Base-by-base conservation (phyloP, 1,284 basidiomycete species). In the Salmacisia buchloeana region DNA sequence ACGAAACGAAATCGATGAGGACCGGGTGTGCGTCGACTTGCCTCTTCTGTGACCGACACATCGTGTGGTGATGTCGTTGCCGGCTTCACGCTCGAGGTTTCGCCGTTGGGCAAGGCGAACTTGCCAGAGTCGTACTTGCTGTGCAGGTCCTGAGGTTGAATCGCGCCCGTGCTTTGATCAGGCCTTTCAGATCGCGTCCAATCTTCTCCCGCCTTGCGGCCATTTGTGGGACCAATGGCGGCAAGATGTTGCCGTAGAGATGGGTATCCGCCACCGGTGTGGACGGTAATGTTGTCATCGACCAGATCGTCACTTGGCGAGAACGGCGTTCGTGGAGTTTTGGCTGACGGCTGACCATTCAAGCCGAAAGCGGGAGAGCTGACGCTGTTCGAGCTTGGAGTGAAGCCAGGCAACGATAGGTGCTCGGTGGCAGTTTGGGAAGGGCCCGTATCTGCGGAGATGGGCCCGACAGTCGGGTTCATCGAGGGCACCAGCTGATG, bases 401-500 rank as follows among this genome's bases (percentile, higher is more conserved):
- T 76, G 60, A 75, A 76, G 31, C 70, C 74, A 1, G 74, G 74
- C 34, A 76, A 45, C 0, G 74, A 76, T 1, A 73, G 71, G 2
- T 69, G 73, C 54, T 76, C 74, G n/a, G 66, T 54, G 3, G 27
- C 49, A 13, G 29, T 54, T n/a, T 54, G 49, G 34, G 49, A 54
- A 7, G 49, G 49, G 6, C 49, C 49, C 6, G 49, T 54, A n/a
- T 54, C 49, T 6, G 29, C 27, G 27, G 49, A 54, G 49, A 54
- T 33, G 13, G 49, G 49, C 27, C 29, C 25, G 49, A 15, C 15
- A 7, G 34, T 31, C 1, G 49, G 29, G n/a, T n/a, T n/a, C n/a
- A n/a, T n/a, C n/a, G n/a, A n/a, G n/a, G n/a, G n/a, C n/a, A n/a
- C n/a, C n/a, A n/a, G n/a, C n/a, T n/a, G n/a, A n/a, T n/a, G n/a